A percentile compares a stretch with the other conserved stretches of the same genome.
Evolutionary conservation across 2,329 filamentous ascomycete genomes (phyloP).

Genomic region (Monosporascus ibericus): DNA sequence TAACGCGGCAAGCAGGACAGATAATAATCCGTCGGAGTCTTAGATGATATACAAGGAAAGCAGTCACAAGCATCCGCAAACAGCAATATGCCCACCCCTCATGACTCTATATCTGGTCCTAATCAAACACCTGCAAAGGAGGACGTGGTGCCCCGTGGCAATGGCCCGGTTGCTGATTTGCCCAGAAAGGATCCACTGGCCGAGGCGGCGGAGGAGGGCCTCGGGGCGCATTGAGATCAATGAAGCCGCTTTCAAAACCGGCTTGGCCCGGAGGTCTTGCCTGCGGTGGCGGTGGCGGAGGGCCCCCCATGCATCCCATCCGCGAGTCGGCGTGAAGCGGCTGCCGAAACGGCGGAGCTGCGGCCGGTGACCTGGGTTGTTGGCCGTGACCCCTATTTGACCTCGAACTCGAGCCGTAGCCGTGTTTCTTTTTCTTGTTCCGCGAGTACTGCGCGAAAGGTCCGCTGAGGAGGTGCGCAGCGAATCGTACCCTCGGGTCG

Average conservation of each 20-base stretch:
- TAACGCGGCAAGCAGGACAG: too few relatives aligned
- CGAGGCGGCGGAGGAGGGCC: not conserved
- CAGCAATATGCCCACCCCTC: not conserved
- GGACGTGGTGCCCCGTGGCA: not conserved
- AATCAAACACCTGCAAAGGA: not conserved
- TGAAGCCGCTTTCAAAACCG: not conserved
- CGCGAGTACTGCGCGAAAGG: conserved; percentile 18
- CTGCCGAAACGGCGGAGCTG: not conserved
- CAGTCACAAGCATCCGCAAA: too few relatives aligned
- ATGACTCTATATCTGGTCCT: not conserved
- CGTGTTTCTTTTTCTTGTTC: conserved; percentile 9
- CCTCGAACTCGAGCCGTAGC: conserved; percentile 1
- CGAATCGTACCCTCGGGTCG: conserved; percentile 16
- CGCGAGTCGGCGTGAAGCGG: not conserved
- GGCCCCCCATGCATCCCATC: not conserved
- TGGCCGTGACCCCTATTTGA: too few relatives aligned
- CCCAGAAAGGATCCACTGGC: not conserved
- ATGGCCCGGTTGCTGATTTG: not conserved
- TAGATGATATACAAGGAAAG: too few relatives aligned
- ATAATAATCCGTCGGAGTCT: too few relatives aligned
- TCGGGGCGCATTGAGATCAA: not conserved
- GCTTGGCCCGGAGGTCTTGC: too few relatives aligned
- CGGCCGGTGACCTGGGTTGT: not conserved
- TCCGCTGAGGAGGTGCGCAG: conserved; percentile 23
- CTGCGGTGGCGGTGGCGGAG: not conserved